phyloP scores from a whole-genome alignment of 129 eudicot species.

The Lactuca sativa region DNA sequence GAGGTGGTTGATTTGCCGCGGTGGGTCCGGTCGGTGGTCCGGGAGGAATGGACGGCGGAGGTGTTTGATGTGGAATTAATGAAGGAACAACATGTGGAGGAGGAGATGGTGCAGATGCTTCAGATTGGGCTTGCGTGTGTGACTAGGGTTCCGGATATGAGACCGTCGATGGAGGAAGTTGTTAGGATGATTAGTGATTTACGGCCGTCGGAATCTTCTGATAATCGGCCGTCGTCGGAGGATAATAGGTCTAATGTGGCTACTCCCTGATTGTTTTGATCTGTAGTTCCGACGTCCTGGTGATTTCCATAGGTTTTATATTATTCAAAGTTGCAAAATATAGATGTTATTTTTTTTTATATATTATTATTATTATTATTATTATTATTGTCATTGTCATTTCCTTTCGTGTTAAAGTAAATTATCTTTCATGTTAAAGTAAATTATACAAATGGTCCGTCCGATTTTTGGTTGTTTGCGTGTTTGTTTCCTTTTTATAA shows the following conservation, averaged over 20 bases:
- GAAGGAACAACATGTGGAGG: slow-evolving; percentile 63
- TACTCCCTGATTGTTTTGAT: slow-evolving; percentile 50
- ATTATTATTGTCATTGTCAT: too few species aligned
- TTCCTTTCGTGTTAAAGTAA: too few species aligned
- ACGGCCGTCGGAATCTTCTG: slow-evolving; percentile 47
- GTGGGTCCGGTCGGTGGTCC: slow-evolving; percentile 91
- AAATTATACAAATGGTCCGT: too few species aligned
- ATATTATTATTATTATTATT: too few species aligned
- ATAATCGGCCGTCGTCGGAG: slow-evolving; percentile 62
- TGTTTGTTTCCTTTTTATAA: too few species aligned
- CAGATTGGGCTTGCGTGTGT: slow-evolving; percentile 84
- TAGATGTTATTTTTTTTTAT: neutral
- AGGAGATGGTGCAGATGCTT: slow-evolving; percentile 95
- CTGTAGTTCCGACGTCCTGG: neutral
- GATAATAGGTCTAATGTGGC: slow-evolving; percentile 67
- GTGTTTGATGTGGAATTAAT: slow-evolving; percentile 77
- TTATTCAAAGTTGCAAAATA: neutral
- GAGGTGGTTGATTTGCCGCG: slow-evolving; percentile 78
- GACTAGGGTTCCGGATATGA: slow-evolving; percentile 49
- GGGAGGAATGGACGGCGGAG: slow-evolving; percentile 96
- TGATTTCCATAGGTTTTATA: slow-evolving; percentile 17
- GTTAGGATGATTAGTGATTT: slow-evolving; percentile 70
- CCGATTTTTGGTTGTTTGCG: too few species aligned
- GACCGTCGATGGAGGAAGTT: slow-evolving; percentile 81
- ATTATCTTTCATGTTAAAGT: too few species aligned